phyloP scores from a whole-genome alignment of 2,329 filamentous ascomycete genomes.

The Coniosporium tulheliwenetii region DNA sequence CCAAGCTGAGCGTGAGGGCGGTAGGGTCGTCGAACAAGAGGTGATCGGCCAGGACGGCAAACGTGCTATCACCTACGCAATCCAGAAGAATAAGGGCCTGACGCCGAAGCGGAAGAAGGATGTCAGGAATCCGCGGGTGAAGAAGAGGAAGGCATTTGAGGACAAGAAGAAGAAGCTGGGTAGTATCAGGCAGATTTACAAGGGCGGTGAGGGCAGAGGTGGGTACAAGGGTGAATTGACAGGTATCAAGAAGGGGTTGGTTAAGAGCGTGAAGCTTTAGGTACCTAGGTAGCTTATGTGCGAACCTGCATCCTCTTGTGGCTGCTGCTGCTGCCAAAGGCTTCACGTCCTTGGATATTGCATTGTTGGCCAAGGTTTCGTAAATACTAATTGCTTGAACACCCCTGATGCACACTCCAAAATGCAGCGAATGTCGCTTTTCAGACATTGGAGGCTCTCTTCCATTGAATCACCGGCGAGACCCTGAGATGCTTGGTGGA shows the following conservation, averaged over 20 bases:
- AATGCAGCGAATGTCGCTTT: too few species aligned
- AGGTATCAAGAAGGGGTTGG: constrained; percentile 84
- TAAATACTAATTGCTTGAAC: too few species aligned
- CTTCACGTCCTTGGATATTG: too few species aligned
- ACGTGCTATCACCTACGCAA: constrained; percentile 81
- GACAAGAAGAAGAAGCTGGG: constrained; percentile 95
- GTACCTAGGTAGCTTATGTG: constrained; percentile 16
- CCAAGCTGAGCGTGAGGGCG: constrained; percentile 38
- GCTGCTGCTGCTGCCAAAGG: too few species aligned
- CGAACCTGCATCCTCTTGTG: too few species aligned
- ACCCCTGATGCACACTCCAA: too few species aligned
- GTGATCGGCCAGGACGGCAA: constrained; percentile 70
- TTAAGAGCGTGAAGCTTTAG: constrained; percentile 83
- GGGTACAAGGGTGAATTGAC: constrained; percentile 85
- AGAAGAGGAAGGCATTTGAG: constrained; percentile 94
- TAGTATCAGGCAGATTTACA: constrained; percentile 73
- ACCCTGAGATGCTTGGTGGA: too few species aligned
- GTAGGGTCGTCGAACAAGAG: constrained; percentile 49
- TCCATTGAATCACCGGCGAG: too few species aligned
- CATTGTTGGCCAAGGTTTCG: too few species aligned
- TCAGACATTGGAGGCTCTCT: too few species aligned
- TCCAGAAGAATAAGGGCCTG: constrained; percentile 95
- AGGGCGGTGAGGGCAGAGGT: constrained; percentile 67
- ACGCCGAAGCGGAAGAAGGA: constrained; percentile 86
- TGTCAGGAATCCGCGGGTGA: constrained; percentile 84